phyloP scores from a whole-genome alignment of 352 stramenopile genomes.

The Phytophthora boehmeriae region DNA sequence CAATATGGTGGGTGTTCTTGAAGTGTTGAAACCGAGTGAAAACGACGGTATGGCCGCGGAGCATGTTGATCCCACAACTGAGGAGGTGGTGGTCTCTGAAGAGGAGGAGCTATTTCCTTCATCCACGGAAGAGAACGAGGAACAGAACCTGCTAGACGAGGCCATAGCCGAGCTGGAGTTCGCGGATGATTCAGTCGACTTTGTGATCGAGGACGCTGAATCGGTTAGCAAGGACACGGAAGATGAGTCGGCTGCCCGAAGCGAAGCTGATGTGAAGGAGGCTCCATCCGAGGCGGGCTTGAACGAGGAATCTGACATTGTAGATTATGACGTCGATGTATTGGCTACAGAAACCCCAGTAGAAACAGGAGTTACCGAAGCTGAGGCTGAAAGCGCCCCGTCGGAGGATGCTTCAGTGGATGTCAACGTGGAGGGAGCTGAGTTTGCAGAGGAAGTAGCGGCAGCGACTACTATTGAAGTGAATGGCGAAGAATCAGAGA shows the following conservation, averaged over 20 bases:
- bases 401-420: constrained; percentile 1
- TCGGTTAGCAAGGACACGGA: background rate
- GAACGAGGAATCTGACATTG: constrained; percentile 8
- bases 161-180: background rate
- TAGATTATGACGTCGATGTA: constrained; percentile 2
- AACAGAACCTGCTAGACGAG: background rate
- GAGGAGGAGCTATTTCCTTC: constrained; percentile 5
- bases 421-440: constrained; percentile 2
- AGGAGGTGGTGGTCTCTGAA: background rate
- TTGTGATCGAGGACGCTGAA: constrained; percentile 1
- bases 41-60: background rate
- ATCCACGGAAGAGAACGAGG: constrained; percentile 1
- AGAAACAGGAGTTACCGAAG: background rate
- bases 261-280: background rate
- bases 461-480: constrained; percentile 2
- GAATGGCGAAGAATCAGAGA: background rate
- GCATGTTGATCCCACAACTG: background rate
- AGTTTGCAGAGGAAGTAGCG: background rate
- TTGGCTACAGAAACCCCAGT: background rate
- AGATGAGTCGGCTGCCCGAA: background rate
- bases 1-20: background rate
- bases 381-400: constrained; percentile 4
- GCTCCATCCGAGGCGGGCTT: background rate
- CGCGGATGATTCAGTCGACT: background rate
- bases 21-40: background rate